These are phyloP conservation scores for Ambrosia artemisiifolia DNA, from an alignment of 129 eudicot genomes.

Conservation along the genomic window DNA sequence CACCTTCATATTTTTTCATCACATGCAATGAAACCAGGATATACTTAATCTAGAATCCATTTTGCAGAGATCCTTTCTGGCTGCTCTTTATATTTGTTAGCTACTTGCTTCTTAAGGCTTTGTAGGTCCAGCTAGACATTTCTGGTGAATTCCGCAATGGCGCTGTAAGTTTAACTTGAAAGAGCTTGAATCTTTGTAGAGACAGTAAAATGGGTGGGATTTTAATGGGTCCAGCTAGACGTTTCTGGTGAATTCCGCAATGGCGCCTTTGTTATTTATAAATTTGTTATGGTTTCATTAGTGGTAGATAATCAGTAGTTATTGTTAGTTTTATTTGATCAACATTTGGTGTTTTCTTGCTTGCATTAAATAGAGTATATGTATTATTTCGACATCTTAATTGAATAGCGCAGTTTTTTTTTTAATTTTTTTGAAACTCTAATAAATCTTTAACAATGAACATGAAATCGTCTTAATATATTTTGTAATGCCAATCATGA, in stretches of 20 bases:
- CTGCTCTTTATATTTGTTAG: slow-evolving; percentile 67
- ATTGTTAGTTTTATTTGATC: too few relatives aligned
- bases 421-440: too few relatives aligned
- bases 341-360: too few relatives aligned
- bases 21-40: slow-evolving; percentile 6
- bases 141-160: slow-evolving; percentile 83
- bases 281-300: too few relatives aligned
- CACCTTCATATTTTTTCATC: neutral
- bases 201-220: too few relatives aligned
- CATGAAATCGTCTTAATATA: slow-evolving; percentile 1
- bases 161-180: slow-evolving; percentile 55
- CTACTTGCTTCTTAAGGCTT: slow-evolving; percentile 79
- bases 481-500: neutral
- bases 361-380: too few relatives aligned
- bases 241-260: slow-evolving; percentile 78
- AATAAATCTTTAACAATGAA: neutral
- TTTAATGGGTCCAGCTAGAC: slow-evolving; percentile 98
- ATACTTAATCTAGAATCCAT: slow-evolving; percentile 1
- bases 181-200: neutral
- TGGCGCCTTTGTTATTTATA: too few relatives aligned
- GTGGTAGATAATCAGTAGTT: too few relatives aligned
- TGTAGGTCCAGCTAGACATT: slow-evolving; percentile 97
- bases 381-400: too few relatives aligned
- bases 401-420: too few relatives aligned
- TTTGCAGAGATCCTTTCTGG: slow-evolving; percentile 81